phyloP scores from a whole-genome alignment of 225 moss, liverwort and hornwort genomes.

The Marchantia paleacea region DNA sequence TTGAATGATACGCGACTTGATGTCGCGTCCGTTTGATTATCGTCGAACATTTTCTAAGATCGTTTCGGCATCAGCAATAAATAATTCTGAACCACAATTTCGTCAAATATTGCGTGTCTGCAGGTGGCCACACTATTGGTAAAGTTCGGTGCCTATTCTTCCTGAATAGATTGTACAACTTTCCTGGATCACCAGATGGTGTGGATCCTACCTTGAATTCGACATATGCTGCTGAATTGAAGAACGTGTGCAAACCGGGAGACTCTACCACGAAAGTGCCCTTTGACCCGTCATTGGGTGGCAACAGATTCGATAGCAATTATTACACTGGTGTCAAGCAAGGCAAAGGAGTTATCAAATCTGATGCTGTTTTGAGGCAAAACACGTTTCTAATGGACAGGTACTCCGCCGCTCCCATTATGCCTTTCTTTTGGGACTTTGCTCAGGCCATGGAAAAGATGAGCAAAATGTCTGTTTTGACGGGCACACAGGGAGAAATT shows the following conservation, averaged over 20 bases:
- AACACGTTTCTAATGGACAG: neutral
- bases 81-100: too few relatives aligned
- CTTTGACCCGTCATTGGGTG: conserved; percentile 16
- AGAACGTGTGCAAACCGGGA: conserved; percentile 32
- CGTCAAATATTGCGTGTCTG: neutral
- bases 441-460: conserved; percentile 12
- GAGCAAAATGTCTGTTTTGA: conserved; percentile 9
- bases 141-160: conserved; percentile 42
- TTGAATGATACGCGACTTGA: too few relatives aligned
- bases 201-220: conserved; percentile 37
- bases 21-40: too few relatives aligned
- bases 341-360: conserved; percentile 34
- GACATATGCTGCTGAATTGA: conserved; percentile 27
- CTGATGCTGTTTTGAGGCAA: conserved; percentile 20
- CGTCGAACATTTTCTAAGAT: too few relatives aligned
- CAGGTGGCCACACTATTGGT: conserved; percentile 53
- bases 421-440: conserved; percentile 18
- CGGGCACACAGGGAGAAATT: conserved; percentile 1
- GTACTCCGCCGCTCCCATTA: neutral
- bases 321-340: conserved; percentile 33
- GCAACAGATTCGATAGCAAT: conserved; percentile 40
- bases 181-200: conserved; percentile 6
- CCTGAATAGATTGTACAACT: conserved; percentile 34
- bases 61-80: too few relatives aligned
- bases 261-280: neutral